phyloP scores from a whole-genome alignment of 805 yeast species.

The Clavispora phyllophila region DNA sequence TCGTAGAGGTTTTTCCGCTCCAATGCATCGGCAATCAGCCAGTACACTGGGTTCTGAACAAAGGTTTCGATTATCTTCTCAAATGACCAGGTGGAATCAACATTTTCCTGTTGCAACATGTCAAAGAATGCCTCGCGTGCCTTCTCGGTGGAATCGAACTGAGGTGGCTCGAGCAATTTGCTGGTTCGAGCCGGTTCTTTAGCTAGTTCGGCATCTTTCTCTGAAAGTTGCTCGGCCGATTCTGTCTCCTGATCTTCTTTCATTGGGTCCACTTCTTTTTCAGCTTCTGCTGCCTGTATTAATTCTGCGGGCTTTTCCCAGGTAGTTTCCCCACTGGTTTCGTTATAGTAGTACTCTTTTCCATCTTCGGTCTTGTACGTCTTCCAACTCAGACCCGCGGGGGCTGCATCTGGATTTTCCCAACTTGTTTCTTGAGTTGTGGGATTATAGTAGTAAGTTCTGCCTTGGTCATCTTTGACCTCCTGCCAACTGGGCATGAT shows the following conservation, averaged over 20 bases:
- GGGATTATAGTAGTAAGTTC: constrained; percentile 65
- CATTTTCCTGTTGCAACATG: constrained; percentile 50
- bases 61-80: constrained; percentile 55
- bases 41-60: constrained; percentile 57
- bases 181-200: constrained; percentile 17
- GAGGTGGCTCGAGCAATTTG: constrained; percentile 21
- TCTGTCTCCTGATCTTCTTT: constrained; percentile 2
- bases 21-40: constrained; percentile 60
- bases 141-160: constrained; percentile 22
- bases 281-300: constrained; percentile 2
- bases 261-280: constrained; percentile 5
- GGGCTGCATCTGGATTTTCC: constrained; percentile 63
- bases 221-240: constrained; percentile 4
- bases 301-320: constrained; percentile 75
- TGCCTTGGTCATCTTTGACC: constrained; percentile 58
- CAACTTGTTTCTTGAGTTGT: constrained; percentile 68
- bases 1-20: constrained; percentile 60
- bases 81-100: constrained; percentile 76
- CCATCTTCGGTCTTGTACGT: constrained; percentile 53
- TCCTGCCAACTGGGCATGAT: constrained; percentile 52
- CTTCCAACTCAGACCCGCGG: constrained; percentile 25
- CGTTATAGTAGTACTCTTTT: constrained; percentile 63
- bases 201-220: constrained; percentile 18
- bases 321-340: constrained; percentile 57
- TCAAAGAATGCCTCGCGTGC: constrained; percentile 44